phyloP scores from a whole-genome alignment of 2,329 filamentous ascomycete species.

The Neofusicoccum cordaticola region DNA sequence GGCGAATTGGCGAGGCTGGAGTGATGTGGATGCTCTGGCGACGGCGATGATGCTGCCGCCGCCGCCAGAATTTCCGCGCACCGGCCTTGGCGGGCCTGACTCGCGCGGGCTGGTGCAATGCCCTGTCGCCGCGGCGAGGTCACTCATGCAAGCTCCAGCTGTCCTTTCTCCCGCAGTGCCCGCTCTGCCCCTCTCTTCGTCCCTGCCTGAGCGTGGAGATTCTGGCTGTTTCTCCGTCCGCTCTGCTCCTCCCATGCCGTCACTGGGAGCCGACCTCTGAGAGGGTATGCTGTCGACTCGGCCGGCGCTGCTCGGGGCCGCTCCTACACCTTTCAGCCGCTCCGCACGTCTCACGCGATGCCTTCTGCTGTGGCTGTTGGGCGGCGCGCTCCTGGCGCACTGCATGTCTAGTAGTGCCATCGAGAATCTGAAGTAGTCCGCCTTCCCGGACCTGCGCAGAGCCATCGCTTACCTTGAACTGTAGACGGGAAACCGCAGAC shows the following conservation, averaged over 20 bases:
- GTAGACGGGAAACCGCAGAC: slow-evolving; percentile 51
- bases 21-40: slow-evolving; percentile 5
- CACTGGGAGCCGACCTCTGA: slow-evolving; percentile 21
- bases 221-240: slow-evolving; percentile 2
- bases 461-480: not conserved
- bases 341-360: slow-evolving; percentile 26
- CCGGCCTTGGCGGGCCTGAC: slow-evolving; percentile 10
- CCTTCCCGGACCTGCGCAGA: not conserved
- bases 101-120: not conserved
- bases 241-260: slow-evolving; percentile 32
- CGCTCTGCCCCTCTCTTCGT: slow-evolving; percentile 3
- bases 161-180: slow-evolving; percentile 10
- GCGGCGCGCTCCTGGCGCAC: slow-evolving; percentile 30
- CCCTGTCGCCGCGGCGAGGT: not conserved
- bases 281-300: slow-evolving; percentile 38
- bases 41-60: slow-evolving; percentile 10
- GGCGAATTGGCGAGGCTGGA: slow-evolving; percentile 12
- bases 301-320: slow-evolving; percentile 28
- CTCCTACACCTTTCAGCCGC: slow-evolving; percentile 19
- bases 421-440: slow-evolving; percentile 34
- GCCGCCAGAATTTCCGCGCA: slow-evolving; percentile 16
- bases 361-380: slow-evolving; percentile 31
- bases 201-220: slow-evolving; percentile 12
- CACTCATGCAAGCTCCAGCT: slow-evolving; percentile 14
- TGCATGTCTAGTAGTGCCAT: slow-evolving; percentile 48